Evolutionary conservation across 805 yeast genomes (phyloP).

Genomic region (Hanseniaspora taiwanica): DNA sequence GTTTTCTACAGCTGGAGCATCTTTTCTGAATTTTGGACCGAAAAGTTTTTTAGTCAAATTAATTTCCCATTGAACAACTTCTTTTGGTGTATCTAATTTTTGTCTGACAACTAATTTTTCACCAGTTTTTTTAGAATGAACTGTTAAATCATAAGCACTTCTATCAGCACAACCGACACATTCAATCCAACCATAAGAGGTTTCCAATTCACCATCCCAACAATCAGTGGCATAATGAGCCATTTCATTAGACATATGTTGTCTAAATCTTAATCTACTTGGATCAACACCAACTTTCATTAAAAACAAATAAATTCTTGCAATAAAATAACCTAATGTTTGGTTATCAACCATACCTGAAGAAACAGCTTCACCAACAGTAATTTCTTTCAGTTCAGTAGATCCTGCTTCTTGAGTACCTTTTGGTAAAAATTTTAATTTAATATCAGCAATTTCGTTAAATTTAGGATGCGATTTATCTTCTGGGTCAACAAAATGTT

Average conservation of each 20-base stretch:
- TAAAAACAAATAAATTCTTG: conserved; percentile 80
- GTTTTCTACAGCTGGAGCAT: conserved; percentile 83
- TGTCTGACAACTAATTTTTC: conserved; percentile 93
- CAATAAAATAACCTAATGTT: conserved; percentile 93
- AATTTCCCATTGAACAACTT: conserved; percentile 72
- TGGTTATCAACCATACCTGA: conserved; percentile 88
- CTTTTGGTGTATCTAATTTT: conserved; percentile 69
- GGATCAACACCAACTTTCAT: conserved; percentile 83
- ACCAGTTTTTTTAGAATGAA: conserved; percentile 88
- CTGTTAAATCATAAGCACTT: conserved; percentile 93
- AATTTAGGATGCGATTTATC: conserved; percentile 77
- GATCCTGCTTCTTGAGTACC: conserved; percentile 79
- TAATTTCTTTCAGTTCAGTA: conserved; percentile 45
- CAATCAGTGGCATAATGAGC: conserved; percentile 99
- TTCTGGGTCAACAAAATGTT: conserved; percentile 91
- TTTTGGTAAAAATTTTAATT: conserved; percentile 71
- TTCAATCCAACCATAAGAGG: conserved; percentile 98
- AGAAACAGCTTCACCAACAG: conserved; percentile 84
- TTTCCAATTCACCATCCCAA: conserved; percentile 97
- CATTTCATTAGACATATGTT: conserved; percentile 98
- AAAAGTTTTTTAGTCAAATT: conserved; percentile 88
- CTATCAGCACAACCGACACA: conserved; percentile 99
- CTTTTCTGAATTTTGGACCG: conserved; percentile 95
- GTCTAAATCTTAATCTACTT: conserved; percentile 82
- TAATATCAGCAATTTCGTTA: conserved; percentile 56